Evolutionary conservation across 1,284 basidiomycete species (phyloP).

Genomic region (Rhodotorula sp.): DNA sequence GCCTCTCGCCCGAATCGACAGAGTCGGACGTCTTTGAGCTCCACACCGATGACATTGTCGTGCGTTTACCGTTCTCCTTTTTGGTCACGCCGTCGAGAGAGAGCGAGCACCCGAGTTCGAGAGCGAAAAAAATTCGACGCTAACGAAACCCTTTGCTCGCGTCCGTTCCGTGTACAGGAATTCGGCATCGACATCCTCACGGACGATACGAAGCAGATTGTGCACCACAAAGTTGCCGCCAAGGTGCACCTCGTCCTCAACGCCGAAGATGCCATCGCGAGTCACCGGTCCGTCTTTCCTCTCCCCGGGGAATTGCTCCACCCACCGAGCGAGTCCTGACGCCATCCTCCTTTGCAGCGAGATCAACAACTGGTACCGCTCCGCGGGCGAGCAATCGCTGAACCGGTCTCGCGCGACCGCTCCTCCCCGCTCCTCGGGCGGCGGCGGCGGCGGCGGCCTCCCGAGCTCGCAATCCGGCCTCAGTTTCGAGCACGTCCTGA

Average conservation of each 20-base stretch:
- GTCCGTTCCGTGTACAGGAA: conserved; percentile 59
- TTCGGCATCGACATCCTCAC: conserved; percentile 99
- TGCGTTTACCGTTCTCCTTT: conserved; percentile 51
- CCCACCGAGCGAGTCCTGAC: not conserved
- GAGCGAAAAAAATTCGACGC: not conserved
- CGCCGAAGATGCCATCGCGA: conserved; percentile 67
- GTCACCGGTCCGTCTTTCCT: conserved; percentile 23
- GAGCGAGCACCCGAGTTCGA: not conserved
- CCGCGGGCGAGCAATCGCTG: conserved; percentile 26
- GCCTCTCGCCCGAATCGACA: conserved; percentile 82
- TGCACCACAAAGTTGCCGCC: conserved; percentile 97
- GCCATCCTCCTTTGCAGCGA: conserved; percentile 21
- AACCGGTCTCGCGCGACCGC: conserved; percentile 1
- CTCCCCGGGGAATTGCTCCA: too few relatives aligned
- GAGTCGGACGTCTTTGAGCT: conserved; percentile 93
- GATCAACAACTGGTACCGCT: conserved; percentile 42
- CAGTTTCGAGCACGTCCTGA: conserved; percentile 55
- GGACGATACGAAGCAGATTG: conserved; percentile 96
- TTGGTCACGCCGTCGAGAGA: conserved; percentile 30
- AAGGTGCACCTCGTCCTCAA: conserved; percentile 84
- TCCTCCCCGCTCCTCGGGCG: not conserved
- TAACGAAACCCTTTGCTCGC: not conserved
- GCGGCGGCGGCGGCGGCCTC: not conserved
- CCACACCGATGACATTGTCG: conserved; percentile 88
- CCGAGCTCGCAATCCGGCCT: conserved; percentile 44